phyloP scores from a whole-genome alignment of 2,329 filamentous ascomycete species.

The Ceratocystis lukuohia region DNA sequence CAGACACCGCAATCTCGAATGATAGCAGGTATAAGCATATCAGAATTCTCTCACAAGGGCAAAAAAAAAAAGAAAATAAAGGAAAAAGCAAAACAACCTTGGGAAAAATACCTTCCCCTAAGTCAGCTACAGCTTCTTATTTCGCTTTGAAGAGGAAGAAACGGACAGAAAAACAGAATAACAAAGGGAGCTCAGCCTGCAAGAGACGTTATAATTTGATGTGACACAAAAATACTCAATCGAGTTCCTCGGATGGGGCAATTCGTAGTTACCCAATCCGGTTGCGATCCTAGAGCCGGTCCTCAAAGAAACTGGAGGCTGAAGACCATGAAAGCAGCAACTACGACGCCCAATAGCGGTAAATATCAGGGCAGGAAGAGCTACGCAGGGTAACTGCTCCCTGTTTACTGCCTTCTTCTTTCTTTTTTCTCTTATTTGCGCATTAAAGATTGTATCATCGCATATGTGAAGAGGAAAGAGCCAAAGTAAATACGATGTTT shows the following conservation, averaged over 20 bases:
- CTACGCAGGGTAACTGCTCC: not conserved
- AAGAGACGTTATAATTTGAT: not conserved
- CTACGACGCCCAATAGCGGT: not conserved
- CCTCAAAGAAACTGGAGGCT: not conserved
- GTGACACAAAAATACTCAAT: constrained; percentile 5
- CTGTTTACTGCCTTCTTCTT: not conserved
- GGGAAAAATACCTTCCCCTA: too few relatives aligned
- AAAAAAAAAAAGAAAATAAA: not conserved
- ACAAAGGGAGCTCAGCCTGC: not conserved
- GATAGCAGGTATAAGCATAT: not conserved
- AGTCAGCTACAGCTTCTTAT: too few relatives aligned
- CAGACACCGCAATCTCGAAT: not conserved
- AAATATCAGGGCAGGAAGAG: not conserved
- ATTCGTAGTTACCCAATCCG: constrained; percentile 6
- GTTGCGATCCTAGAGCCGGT: not conserved
- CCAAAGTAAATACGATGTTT: not conserved
- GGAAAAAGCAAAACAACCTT: not conserved
- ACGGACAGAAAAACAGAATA: not conserved
- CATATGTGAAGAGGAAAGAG: not conserved
- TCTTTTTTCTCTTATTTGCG: not conserved
- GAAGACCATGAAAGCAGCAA: not conserved
- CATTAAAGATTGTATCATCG: not conserved
- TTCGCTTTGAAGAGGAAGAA: not conserved
- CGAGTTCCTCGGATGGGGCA: not conserved
- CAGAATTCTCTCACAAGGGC: not conserved